Conservation (phyloP, 2,329 filamentous ascomycete species). For the Aspergillus sp. region DNA sequence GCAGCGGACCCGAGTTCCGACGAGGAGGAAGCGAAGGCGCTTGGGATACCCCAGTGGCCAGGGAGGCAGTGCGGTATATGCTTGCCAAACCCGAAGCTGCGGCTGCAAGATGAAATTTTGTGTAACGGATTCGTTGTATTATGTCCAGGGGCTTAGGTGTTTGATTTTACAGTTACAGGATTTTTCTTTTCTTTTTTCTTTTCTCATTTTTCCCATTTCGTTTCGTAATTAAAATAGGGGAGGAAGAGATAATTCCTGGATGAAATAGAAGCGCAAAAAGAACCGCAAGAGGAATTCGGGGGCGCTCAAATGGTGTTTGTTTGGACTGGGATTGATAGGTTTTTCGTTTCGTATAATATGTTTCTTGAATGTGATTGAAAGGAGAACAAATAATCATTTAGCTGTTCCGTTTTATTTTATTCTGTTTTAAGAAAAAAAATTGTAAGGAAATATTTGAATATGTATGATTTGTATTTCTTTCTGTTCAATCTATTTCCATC, state of each 20-base stretch:
- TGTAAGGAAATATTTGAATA: too few relatives aligned
- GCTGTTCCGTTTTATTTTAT: too few relatives aligned
- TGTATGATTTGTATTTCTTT: too few relatives aligned
- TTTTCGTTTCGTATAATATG: background rate
- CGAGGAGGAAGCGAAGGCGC: slow-evolving; percentile 53
- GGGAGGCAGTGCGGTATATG: slow-evolving; percentile 59
- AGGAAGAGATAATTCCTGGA: background rate
- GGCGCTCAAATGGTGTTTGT: slow-evolving; percentile 4
- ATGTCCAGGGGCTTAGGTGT: slow-evolving; percentile 6
- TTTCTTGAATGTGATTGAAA: background rate
- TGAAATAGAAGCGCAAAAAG: slow-evolving; percentile 6
- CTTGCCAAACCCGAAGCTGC: slow-evolving; percentile 46
- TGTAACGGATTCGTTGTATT: too few relatives aligned
- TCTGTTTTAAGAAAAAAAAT: too few relatives aligned
- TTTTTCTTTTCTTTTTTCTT: slow-evolving; percentile 4
- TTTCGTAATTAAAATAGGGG: too few relatives aligned
- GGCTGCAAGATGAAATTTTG: slow-evolving; percentile 11
- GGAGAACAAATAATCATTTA: background rate
- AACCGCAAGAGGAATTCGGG: background rate
- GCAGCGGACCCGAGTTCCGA: slow-evolving; percentile 40
- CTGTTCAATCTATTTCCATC: too few relatives aligned
- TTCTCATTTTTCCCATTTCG: too few relatives aligned
- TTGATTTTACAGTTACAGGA: slow-evolving; percentile 7
- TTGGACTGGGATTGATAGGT: background rate
- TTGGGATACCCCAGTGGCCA: slow-evolving; percentile 59